Conservation (phyloP, 2,329 filamentous ascomycete species). For the Cladosporium colombiae region DNA sequence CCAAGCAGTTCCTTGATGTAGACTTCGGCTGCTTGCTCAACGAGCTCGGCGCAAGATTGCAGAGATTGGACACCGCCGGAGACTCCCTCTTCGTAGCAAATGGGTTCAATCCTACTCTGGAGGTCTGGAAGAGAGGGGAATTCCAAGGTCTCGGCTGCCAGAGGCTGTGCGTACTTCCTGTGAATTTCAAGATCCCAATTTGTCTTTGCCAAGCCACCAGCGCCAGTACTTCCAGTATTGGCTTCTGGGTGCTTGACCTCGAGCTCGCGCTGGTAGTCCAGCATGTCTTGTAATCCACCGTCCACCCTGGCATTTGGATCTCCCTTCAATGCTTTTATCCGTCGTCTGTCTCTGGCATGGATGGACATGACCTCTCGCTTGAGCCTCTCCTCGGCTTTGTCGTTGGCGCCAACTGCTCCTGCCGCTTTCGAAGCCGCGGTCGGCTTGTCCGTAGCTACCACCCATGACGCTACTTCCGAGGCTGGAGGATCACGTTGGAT, state of each 20-base stretch:
- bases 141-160: constrained; percentile 63
- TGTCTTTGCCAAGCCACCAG: constrained; percentile 35
- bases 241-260: constrained; percentile 28
- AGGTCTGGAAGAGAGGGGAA: constrained; percentile 62
- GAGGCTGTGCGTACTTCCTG: constrained; percentile 63
- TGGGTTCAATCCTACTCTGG: constrained; percentile 61
- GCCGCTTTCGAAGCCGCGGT: constrained; percentile 64
- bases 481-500: constrained; percentile 61
- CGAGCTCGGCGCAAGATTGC: constrained; percentile 57
- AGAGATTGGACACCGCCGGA: constrained; percentile 42
- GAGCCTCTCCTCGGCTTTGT: constrained; percentile 63
- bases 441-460: constrained; percentile 71
- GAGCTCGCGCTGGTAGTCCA: constrained; percentile 33
- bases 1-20: constrained; percentile 63
- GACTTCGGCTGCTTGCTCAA: constrained; percentile 63
- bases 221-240: constrained; percentile 27
- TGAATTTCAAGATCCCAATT: constrained; percentile 66
- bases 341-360: constrained; percentile 59
- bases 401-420: constrained; percentile 52
- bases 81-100: constrained; percentile 66
- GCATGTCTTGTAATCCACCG: constrained; percentile 30
- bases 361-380: constrained; percentile 67
- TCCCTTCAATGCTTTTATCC: constrained; percentile 42
- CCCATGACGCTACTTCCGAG: constrained; percentile 62
- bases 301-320: constrained; percentile 15